These are phyloP conservation scores for Diaporthe destruens DNA, from an alignment of 2,329 filamentous ascomycete species.

Conservation along the genomic window DNA sequence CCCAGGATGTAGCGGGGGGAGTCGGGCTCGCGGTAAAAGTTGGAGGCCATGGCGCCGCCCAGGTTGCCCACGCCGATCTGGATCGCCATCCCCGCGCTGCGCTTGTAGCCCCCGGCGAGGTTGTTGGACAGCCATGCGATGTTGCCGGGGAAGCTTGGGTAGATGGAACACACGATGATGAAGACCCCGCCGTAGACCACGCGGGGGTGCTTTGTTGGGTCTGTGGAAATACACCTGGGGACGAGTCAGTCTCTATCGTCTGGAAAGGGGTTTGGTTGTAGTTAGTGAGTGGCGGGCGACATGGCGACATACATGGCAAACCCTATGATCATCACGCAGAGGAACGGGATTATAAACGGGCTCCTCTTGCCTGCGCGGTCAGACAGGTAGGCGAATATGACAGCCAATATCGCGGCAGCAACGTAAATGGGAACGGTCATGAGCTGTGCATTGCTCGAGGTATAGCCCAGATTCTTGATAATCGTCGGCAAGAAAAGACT, in stretches of 20 bases:
- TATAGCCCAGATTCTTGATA: constrained; percentile 70
- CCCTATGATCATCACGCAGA: constrained; percentile 67
- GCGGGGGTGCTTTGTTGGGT: constrained; percentile 62
- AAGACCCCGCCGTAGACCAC: constrained; percentile 82
- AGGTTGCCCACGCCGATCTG: constrained; percentile 73
- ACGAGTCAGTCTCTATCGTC: constrained; percentile 41
- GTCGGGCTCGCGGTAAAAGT: constrained; percentile 73
- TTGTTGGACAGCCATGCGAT: constrained; percentile 87
- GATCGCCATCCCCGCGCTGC: constrained; percentile 73
- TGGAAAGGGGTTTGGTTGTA: too few species aligned
- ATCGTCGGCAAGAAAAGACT: constrained; percentile 74
- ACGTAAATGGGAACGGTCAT: constrained; percentile 73
- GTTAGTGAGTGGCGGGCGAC: too few species aligned
- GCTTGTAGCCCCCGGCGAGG: constrained; percentile 75
- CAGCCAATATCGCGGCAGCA: constrained; percentile 71
- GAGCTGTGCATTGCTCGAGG: constrained; percentile 70
- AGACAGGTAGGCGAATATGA: constrained; percentile 66
- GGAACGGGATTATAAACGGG: constrained; percentile 67
- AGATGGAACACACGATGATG: constrained; percentile 81
- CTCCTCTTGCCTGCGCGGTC: constrained; percentile 66
- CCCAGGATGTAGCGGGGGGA: constrained; percentile 63
- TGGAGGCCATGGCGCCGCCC: constrained; percentile 75
- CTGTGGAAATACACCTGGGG: constrained; percentile 66
- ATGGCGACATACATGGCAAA: constrained; percentile 61
- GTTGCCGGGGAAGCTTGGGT: constrained; percentile 82